phyloP scores from a whole-genome alignment of 805 yeast genomes.

The Jamesozyma gamospora region DNA sequence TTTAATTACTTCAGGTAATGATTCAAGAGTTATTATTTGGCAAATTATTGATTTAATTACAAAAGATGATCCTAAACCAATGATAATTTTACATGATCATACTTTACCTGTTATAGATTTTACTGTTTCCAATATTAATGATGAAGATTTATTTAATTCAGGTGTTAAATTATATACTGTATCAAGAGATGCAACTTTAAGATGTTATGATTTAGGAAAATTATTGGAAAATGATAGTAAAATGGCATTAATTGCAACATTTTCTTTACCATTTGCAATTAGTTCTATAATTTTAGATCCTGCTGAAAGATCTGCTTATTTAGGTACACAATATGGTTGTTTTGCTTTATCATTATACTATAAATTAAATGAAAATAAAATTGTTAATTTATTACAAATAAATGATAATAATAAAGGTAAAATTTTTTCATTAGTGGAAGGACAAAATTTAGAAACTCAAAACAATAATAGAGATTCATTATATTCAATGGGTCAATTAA shows the following conservation, averaged over 20 bases:
- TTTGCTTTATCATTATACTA: conserved; percentile 21
- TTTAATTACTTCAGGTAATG: conserved; percentile 68
- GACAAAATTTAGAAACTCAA: conserved; percentile 29
- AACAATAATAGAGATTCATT: conserved; percentile 11
- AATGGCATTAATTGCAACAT: conserved; percentile 47
- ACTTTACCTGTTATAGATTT: conserved; percentile 36
- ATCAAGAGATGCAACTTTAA: conserved; percentile 64
- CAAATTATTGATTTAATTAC: conserved; percentile 45
- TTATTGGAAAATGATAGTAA: conserved; percentile 2
- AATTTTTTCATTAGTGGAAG: conserved; percentile 41
- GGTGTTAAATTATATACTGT: conserved; percentile 60
- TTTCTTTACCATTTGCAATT: conserved; percentile 53
- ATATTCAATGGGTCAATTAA: conserved; percentile 20
- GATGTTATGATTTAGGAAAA: conserved; percentile 49
- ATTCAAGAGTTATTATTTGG: conserved; percentile 74
- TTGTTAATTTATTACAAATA: conserved; percentile 38
- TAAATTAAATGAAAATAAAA: conserved; percentile 30
- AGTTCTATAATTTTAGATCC: conserved; percentile 60
- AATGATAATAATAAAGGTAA: conserved; percentile 34
- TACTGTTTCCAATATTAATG: conserved; percentile 36
- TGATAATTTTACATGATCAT: conserved; percentile 51
- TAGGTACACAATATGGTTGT: conserved; percentile 56
- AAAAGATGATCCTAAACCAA: conserved; percentile 43
- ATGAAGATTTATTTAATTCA: conserved; percentile 24
- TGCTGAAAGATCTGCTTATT: conserved; percentile 63